A percentile compares a stretch with the other conserved stretches of the same genome.
These are phyloP conservation scores for Diospyros lotus DNA, from an alignment of 148 eudicot species.

Conservation along the genomic window DNA sequence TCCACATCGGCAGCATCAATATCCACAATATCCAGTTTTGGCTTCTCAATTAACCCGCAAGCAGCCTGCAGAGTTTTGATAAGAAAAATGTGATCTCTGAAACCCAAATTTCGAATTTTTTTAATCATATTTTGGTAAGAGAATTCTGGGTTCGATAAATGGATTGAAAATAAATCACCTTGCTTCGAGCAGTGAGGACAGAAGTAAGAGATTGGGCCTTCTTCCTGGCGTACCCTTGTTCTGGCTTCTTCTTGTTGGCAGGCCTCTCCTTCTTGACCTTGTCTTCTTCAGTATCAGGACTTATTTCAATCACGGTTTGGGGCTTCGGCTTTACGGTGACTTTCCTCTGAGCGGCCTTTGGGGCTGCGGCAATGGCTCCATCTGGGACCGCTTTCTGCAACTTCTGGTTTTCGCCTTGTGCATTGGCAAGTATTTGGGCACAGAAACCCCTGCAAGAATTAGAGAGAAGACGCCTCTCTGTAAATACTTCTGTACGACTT, in stretches of 20 bases:
- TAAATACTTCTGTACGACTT: too few relatives aligned
- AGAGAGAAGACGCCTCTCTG: background rate
- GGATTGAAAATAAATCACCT: conserved; percentile 12
- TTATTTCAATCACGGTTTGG: conserved; percentile 55
- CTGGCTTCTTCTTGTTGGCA: conserved; percentile 13
- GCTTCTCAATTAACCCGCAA: conserved; percentile 35
- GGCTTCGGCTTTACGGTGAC: conserved; percentile 42
- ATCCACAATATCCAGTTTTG: conserved; percentile 32
- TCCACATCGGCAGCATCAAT: conserved; percentile 57
- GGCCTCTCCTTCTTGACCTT: conserved; percentile 22
- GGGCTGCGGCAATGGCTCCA: conserved; percentile 23
- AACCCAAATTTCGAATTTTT: conserved; percentile 64
- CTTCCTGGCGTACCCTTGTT: conserved; percentile 26
- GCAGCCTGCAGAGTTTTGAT: conserved; percentile 29
- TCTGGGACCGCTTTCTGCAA: conserved; percentile 23
- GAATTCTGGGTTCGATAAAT: background rate
- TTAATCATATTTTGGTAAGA: too few relatives aligned
- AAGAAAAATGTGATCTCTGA: conserved; percentile 45
- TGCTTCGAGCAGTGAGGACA: conserved; percentile 58
- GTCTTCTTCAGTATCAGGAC: conserved; percentile 51
- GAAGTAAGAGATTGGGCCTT: conserved; percentile 42
- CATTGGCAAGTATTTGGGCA: conserved; percentile 69
- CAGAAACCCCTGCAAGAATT: conserved; percentile 35
- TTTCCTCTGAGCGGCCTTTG: conserved; percentile 35
- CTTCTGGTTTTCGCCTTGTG: conserved; percentile 51